These are phyloP conservation scores for Bocquillonia castaneifolia DNA, from an alignment of 441 rosid genomes.

Conservation along the genomic window DNA sequence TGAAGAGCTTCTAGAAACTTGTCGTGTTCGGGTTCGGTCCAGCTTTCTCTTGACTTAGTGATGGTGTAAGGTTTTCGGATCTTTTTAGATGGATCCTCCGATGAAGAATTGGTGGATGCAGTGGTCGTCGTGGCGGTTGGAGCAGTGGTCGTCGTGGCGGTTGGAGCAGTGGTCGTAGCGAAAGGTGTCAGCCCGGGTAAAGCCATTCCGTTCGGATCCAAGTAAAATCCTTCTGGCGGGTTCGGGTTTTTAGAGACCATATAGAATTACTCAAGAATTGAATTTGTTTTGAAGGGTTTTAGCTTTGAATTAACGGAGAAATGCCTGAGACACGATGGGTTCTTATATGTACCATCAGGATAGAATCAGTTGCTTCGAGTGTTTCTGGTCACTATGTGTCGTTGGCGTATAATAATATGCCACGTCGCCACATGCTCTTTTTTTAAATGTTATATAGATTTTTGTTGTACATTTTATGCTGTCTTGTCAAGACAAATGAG, in stretches of 20 bases:
- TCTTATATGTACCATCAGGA: constrained; percentile 12
- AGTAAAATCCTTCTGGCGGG: constrained; percentile 52
- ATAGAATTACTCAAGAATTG: constrained; percentile 14
- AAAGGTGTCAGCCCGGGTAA: constrained; percentile 56
- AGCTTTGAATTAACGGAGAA: constrained; percentile 20
- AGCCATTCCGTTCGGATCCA: constrained; percentile 72
- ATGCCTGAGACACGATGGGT: constrained; percentile 16
- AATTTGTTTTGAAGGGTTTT: not conserved
- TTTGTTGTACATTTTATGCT: too few relatives aligned
- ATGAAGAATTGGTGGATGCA: constrained; percentile 32
- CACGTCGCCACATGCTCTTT: not conserved
- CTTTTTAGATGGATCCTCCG: constrained; percentile 45
- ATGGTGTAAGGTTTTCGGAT: constrained; percentile 90
- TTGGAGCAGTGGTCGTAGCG: constrained; percentile 37
- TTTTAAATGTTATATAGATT: too few relatives aligned
- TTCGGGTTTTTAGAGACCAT: constrained; percentile 72
- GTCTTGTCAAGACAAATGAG: too few relatives aligned
- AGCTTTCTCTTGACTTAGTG: constrained; percentile 90
- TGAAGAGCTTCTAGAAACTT: constrained; percentile 92
- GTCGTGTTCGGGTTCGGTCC: constrained; percentile 95
- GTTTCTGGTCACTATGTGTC: not conserved
- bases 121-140: constrained; percentile 30
- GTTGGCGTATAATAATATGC: constrained; percentile 16
- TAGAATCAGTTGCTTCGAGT: constrained; percentile 4
- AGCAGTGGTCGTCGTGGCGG: constrained; percentile 37